Percentiles rank a stretch among this genome's conserved stretches.
These are phyloP conservation scores for Vitis vinifera DNA, from an alignment of 164 flowering plant species.

Conservation along the genomic window DNA sequence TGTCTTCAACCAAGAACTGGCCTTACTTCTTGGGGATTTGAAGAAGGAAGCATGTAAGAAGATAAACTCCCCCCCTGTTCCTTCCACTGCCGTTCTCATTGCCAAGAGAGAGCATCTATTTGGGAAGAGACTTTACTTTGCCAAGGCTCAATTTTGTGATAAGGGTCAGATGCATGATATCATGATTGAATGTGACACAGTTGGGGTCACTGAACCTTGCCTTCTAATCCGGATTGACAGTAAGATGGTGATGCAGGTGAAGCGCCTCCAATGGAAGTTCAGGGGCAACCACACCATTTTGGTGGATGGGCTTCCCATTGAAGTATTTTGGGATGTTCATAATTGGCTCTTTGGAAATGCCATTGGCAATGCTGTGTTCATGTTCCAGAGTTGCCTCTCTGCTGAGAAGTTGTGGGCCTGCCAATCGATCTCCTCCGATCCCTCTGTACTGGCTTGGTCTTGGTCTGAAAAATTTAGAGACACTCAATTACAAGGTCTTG, in stretches of 20 bases:
- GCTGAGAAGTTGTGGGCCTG: conserved; percentile 38
- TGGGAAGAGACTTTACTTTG: conserved; percentile 38
- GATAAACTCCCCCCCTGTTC: conserved; percentile 12
- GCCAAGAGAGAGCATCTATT: conserved; percentile 46
- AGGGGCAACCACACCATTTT: conserved; percentile 46
- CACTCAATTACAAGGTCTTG: conserved; percentile 29
- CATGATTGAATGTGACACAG: conserved; percentile 38
- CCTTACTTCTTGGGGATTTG: conserved; percentile 48
- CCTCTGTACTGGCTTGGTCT: conserved; percentile 27
- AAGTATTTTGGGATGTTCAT: conserved; percentile 62
- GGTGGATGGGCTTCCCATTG: conserved; percentile 48
- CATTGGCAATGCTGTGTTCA: conserved; percentile 43
- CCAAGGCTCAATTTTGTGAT: conserved; percentile 41
- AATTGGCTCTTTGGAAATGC: conserved; percentile 51
- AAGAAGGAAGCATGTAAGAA: conserved; percentile 40
- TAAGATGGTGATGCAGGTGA: conserved; percentile 45
- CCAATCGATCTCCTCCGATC: conserved; percentile 19
- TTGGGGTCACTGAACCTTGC: conserved; percentile 32
- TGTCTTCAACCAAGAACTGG: conserved; percentile 28
- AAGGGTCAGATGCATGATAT: conserved; percentile 39
- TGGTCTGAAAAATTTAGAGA: conserved; percentile 23
- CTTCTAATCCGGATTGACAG: conserved; percentile 46
- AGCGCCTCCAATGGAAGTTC: conserved; percentile 54
- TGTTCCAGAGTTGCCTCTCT: conserved; percentile 46
- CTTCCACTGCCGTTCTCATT: conserved; percentile 25